Evolutionary conservation across 2,329 filamentous ascomycete species (phyloP), one percentile per base, ranked within the genome.

Genomic region (Penicillium palitans): DNA sequence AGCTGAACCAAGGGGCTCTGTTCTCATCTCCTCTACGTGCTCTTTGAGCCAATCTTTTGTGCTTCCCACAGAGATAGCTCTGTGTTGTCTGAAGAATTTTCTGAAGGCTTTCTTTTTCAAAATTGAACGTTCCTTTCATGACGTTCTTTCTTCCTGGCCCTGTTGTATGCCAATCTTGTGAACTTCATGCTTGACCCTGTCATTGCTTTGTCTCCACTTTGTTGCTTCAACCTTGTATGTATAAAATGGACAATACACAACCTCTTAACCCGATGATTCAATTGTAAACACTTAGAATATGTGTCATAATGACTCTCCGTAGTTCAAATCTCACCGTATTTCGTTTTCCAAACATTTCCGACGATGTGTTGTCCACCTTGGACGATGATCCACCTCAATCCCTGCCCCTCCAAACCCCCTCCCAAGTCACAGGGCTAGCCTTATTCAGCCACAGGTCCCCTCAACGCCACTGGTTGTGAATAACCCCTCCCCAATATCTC

Each of bases 351-450:
- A 37, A 39, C 8, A 39, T 27, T 44, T 44, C 2, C 2, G 21
- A 25, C 13, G 19, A 24, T 44, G 41, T n/a, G 41, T 27, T 44
- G 41, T 44, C 31, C 12, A 33, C 24, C 15, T 12, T n/a, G 4
- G 9, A 17, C 29, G 5, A 25, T 27, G 19, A 24, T 48, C 46
- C 46, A 48, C 46, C n/a, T 46, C 6, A 41, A 42, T 25, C 7
- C 40, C 24, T 42, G 24, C 24, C 29, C 12, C 27, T 47, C 45
- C 45, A 21, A 31, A 31, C 15, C 17, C 24, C 33, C 41, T 46
- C 31, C 31, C 13, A 29, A n/a, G 35, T 52, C 41, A 53, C 51
- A 57, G 52, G 55, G 55, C 41, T 37, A 53, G 55, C 55, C 55
- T 39, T 57, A 44, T 57, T 24, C 35, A 57, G 55, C 55, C 55